Evolutionary conservation across 2,329 filamentous ascomycete species (phyloP).

Genomic region (Fragosphaeria purpurea): DNA sequence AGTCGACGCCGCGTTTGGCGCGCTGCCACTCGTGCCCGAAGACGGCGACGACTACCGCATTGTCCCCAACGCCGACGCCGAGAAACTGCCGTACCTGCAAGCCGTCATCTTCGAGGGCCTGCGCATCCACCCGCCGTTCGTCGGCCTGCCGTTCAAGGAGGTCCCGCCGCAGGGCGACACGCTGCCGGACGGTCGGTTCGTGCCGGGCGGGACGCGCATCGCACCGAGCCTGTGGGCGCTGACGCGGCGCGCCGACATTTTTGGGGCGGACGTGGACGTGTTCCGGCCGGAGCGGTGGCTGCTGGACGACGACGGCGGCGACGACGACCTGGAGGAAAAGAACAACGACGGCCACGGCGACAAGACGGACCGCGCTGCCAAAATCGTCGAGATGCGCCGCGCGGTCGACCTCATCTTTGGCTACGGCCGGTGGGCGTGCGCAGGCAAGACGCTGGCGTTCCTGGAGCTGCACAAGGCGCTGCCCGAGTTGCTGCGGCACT

Average conservation of each 20-base stretch:
- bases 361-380: background rate
- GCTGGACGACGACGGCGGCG: background rate
- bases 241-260: slow-evolving; percentile 26
- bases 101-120: slow-evolving; percentile 40
- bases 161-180: slow-evolving; percentile 29
- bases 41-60: slow-evolving; percentile 1
- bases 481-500: slow-evolving; percentile 14
- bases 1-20: slow-evolving; percentile 24
- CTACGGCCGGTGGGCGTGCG: slow-evolving; percentile 27
- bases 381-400: slow-evolving; percentile 15
- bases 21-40: slow-evolving; percentile 20
- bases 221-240: slow-evolving; percentile 17
- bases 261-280: slow-evolving; percentile 27
- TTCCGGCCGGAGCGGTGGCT: slow-evolving; percentile 40
- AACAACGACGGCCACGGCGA: slow-evolving; percentile 16
- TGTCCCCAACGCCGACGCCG: slow-evolving; percentile 17
- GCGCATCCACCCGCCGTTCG: slow-evolving; percentile 34
- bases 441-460: slow-evolving; percentile 32
- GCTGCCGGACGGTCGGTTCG: slow-evolving; percentile 26
- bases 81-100: slow-evolving; percentile 36
- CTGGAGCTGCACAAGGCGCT: slow-evolving; percentile 30
- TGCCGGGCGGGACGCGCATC: slow-evolving; percentile 37
- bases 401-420: slow-evolving; percentile 29
- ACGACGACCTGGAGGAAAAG: background rate
- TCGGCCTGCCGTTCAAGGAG: slow-evolving; percentile 18